A percentile compares a stretch with the other conserved stretches of the same genome.
Evolutionary conservation across 306 rosid species (phyloP).

Genomic region (Elaeagnus macrophylla): DNA sequence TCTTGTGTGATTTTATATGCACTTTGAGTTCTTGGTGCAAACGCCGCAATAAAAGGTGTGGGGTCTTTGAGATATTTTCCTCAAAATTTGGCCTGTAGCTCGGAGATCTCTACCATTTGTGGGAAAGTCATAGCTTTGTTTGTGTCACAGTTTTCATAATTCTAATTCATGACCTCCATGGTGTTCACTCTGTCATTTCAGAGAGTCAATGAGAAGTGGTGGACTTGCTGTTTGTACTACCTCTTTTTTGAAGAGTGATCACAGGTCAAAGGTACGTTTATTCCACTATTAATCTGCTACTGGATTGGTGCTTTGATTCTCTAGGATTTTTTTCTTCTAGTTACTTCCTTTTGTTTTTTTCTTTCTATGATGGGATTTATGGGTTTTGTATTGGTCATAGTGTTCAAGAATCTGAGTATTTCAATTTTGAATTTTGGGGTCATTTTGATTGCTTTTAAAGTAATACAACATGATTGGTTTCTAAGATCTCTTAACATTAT

Average conservation of each 20-base stretch:
- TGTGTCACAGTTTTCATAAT: constrained; percentile 18
- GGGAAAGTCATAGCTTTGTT: constrained; percentile 30
- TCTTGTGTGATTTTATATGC: constrained; percentile 15
- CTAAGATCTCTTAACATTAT: too few species aligned
- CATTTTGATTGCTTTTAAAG: too few species aligned
- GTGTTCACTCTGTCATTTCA: constrained; percentile 30
- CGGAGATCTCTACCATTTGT: constrained; percentile 47
- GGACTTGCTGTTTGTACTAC: constrained; percentile 44
- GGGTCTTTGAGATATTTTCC: constrained; percentile 21
- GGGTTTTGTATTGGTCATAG: too few species aligned
- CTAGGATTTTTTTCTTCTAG: neutral
- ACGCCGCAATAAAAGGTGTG: constrained; percentile 5
- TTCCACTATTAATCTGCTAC: neutral
- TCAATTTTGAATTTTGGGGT: too few species aligned
- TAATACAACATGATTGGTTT: too few species aligned
- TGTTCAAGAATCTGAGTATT: too few species aligned
- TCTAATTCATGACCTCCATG: constrained; percentile 30
- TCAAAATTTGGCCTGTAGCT: constrained; percentile 29
- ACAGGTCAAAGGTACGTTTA: constrained; percentile 38
- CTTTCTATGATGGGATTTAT: neutral
- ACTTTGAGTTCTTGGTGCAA: constrained; percentile 16
- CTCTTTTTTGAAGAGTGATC: constrained; percentile 37
- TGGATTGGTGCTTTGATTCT: neutral
- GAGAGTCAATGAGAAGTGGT: constrained; percentile 32
- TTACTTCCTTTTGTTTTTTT: neutral